Evolutionary conservation across 2,329 filamentous ascomycete genomes (phyloP).

Genomic region (Hirsutella thompsonii): DNA sequence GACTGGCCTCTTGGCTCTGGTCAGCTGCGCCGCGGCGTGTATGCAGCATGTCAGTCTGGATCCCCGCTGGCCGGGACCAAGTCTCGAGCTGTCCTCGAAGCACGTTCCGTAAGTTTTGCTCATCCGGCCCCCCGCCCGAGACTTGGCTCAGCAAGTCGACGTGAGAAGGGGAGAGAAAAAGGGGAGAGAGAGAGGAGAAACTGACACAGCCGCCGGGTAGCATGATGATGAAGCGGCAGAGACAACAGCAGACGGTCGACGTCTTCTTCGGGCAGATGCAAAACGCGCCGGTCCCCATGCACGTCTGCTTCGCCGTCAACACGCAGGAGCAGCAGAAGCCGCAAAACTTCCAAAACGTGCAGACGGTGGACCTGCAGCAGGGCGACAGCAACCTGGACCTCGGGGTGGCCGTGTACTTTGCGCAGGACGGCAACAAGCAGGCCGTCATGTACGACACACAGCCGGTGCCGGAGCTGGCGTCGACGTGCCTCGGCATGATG

Average conservation of each 20-base stretch:
- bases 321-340: neutral
- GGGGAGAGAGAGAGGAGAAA: neutral
- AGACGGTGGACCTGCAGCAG: neutral
- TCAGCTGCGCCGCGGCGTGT: neutral
- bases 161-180: too few species aligned
- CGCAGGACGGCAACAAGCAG: neutral
- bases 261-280: neutral
- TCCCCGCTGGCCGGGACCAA: neutral
- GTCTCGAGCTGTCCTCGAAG: neutral
- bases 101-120: conserved; percentile 1
- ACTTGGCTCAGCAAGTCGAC: too few species aligned
- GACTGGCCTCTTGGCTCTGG: neutral
- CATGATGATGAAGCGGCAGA: neutral
- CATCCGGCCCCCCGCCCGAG: too few species aligned
- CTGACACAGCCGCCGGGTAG: neutral
- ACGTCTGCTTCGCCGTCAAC: conserved; percentile 1
- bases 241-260: neutral
- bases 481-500: conserved; percentile 1
- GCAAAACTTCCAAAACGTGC: neutral
- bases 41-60: conserved; percentile 1
- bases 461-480: conserved; percentile 1
- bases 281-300: neutral
- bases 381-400: conserved; percentile 1
- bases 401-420: conserved; percentile 2
- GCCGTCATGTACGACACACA: conserved; percentile 2